phyloP scores from a whole-genome alignment of 73 alveolate species.

The Paramecium bursaria region DNA sequence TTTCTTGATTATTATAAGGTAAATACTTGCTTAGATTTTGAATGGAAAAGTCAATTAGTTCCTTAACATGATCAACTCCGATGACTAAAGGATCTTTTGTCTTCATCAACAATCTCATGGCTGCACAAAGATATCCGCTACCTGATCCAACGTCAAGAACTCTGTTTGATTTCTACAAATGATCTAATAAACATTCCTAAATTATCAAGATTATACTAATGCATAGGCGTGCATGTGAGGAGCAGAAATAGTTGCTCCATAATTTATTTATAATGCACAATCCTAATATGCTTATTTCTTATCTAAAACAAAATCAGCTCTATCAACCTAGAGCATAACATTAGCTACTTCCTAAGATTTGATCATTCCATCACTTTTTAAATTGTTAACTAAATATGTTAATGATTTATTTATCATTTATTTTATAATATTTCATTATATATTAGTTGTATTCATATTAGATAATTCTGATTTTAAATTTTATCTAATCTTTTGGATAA shows the following conservation, averaged over 20 bases:
- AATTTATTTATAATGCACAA: slow-evolving; percentile 79
- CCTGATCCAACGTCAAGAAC: slow-evolving; percentile 93
- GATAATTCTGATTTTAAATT: slow-evolving; percentile 15
- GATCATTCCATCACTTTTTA: too few relatives aligned
- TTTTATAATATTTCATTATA: too few relatives aligned
- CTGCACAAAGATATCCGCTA: slow-evolving; percentile 86
- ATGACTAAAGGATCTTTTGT: slow-evolving; percentile 73
- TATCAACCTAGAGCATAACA: too few relatives aligned
- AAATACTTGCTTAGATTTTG: slow-evolving; percentile 60
- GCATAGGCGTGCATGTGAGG: slow-evolving; percentile 97
- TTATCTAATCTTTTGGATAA: slow-evolving; percentile 32
- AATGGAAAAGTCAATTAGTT: slow-evolving; percentile 66
- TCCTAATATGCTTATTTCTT: slow-evolving; percentile 75
- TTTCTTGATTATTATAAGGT: background rate
- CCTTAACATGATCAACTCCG: slow-evolving; percentile 90
- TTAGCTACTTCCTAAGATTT: too few relatives aligned
- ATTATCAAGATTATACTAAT: slow-evolving; percentile 22
- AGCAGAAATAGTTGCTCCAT: slow-evolving; percentile 90
- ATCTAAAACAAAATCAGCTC: too few relatives aligned
- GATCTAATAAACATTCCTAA: slow-evolving; percentile 76
- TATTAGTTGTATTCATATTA: too few relatives aligned
- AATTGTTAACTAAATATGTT: too few relatives aligned
- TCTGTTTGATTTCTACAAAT: slow-evolving; percentile 71
- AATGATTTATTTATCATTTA: too few relatives aligned
- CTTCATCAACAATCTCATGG: slow-evolving; percentile 71